A percentile compares a stretch with the other conserved stretches of the same genome.
Evolutionary conservation across 2,329 filamentous ascomycete genomes (phyloP).

Genomic region (Hypoxylon sp.): DNA sequence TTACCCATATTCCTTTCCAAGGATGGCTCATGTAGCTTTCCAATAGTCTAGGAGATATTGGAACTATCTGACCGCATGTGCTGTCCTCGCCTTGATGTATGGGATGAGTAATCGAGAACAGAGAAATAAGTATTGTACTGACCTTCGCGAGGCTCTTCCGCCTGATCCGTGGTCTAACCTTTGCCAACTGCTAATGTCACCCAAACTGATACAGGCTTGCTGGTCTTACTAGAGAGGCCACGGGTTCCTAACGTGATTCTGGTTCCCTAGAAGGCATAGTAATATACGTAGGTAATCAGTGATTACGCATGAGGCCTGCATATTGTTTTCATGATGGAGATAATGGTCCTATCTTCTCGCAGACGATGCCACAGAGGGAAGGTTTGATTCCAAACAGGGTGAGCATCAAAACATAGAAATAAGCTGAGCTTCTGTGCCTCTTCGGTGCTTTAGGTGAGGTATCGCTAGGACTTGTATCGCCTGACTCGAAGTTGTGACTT

Average conservation of each 20-base stretch:
- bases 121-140: not conserved
- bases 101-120: conserved; percentile 3
- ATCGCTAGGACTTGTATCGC: not conserved
- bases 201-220: not conserved
- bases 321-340: not conserved
- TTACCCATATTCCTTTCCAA: not conserved
- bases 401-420: conserved; percentile 2
- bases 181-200: not conserved
- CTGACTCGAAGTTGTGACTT: not conserved
- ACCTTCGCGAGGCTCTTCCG: not conserved
- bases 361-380: not conserved
- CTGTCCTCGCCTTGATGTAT: not conserved
- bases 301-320: not conserved
- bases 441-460: not conserved
- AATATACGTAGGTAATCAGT: not conserved
- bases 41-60: not conserved
- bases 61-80: not conserved
- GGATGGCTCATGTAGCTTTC: not conserved
- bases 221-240: not conserved
- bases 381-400: conserved; percentile 1
- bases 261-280: not conserved
- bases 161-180: not conserved
- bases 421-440: conserved; percentile 9
- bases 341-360: not conserved
- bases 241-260: not conserved